These are phyloP conservation scores for Suhomyces emberorum DNA, from an alignment of 805 yeast genomes.

Conservation along the genomic window DNA sequence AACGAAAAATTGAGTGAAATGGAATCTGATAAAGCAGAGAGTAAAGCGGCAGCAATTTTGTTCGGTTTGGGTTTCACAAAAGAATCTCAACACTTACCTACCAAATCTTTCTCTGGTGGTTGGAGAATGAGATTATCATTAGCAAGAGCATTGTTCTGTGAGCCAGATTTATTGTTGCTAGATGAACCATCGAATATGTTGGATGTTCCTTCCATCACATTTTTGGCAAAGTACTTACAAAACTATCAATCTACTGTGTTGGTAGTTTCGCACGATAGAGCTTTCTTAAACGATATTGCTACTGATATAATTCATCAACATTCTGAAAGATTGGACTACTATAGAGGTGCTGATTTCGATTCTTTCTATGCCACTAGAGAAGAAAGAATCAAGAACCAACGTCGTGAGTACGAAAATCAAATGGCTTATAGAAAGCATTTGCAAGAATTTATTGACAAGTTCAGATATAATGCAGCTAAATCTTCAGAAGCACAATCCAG, in stretches of 20 bases:
- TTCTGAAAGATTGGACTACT: slow-evolving; percentile 93
- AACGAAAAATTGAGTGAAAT: slow-evolving; percentile 82
- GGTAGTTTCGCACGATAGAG: slow-evolving; percentile 97
- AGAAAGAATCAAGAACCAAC: slow-evolving; percentile 89
- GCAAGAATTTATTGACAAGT: slow-evolving; percentile 93
- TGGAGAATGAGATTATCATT: slow-evolving; percentile 99
- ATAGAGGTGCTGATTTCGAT: slow-evolving; percentile 91
- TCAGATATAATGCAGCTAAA: slow-evolving; percentile 95
- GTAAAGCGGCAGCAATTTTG: slow-evolving; percentile 91
- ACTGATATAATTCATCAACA: slow-evolving; percentile 98
- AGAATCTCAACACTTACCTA: slow-evolving; percentile 77
- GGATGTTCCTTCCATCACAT: slow-evolving; percentile 98
- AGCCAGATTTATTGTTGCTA: slow-evolving; percentile 86
- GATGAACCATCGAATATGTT: slow-evolving; percentile 99
- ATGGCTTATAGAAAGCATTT: slow-evolving; percentile 93
- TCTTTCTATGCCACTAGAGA: slow-evolving; percentile 89
- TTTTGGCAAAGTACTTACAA: slow-evolving; percentile 83
- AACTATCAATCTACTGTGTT: slow-evolving; percentile 88
- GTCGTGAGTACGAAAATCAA: slow-evolving; percentile 95
- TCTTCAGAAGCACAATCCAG: slow-evolving; percentile 97
- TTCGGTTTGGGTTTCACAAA: slow-evolving; percentile 91
- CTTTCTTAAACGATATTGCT: slow-evolving; percentile 95
- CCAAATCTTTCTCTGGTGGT: slow-evolving; percentile 97
- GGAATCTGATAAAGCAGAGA: slow-evolving; percentile 97
- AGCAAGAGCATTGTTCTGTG: slow-evolving; percentile 96